phyloP scores from a whole-genome alignment of 257 asterid genomes.

The Fraxinus anomala region DNA sequence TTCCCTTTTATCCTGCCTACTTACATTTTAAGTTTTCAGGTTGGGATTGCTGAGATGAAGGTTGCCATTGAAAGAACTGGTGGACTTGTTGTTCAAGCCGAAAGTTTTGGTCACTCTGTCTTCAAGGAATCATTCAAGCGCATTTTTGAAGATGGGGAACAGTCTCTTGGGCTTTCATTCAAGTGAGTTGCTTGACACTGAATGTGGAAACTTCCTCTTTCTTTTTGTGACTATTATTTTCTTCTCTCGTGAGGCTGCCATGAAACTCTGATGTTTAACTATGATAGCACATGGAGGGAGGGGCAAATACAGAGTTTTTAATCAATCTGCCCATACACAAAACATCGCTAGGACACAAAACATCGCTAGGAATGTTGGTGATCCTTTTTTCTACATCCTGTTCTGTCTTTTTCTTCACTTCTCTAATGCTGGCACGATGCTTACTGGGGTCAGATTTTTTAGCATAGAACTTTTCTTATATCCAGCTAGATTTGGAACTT shows the following conservation, averaged over 20 bases:
- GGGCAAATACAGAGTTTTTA: not conserved
- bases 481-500: constrained; percentile 11
- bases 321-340: not conserved
- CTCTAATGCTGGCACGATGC: not conserved
- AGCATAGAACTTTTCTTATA: not conserved
- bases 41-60: constrained; percentile 99
- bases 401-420: not conserved
- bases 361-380: not conserved
- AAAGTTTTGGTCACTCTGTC: constrained; percentile 98
- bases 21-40: constrained; percentile 48
- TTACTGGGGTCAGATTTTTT: not conserved
- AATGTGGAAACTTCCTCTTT: not conserved
- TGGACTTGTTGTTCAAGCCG: constrained; percentile 89
- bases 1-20: constrained; percentile 24
- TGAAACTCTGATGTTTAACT: not conserved
- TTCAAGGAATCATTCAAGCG: constrained; percentile 91
- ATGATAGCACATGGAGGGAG: not conserved
- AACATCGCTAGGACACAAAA: not conserved
- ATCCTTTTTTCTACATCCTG: not conserved
- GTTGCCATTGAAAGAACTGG: constrained; percentile 95
- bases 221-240: not conserved
- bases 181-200: constrained; percentile 58
- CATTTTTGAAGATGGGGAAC: constrained; percentile 83
- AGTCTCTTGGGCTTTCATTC: constrained; percentile 89
- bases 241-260: not conserved